Evolutionary conservation across 1,284 basidiomycete genomes (phyloP).

Genomic region (Earliella scabrosa): DNA sequence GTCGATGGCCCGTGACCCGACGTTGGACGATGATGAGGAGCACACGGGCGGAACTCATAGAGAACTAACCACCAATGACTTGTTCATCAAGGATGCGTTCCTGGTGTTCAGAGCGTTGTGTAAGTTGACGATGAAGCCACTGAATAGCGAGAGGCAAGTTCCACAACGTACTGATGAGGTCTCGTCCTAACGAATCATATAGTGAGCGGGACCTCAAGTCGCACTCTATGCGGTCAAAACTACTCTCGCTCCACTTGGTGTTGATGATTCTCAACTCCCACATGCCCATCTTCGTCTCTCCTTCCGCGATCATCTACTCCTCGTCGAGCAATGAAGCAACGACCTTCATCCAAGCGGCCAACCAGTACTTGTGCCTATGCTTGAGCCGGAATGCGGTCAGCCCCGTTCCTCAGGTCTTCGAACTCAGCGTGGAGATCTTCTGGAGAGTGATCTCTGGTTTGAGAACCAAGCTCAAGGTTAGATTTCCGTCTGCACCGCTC

Average conservation of each 20-base stretch:
- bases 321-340: slow-evolving; percentile 85
- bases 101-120: slow-evolving; percentile 94
- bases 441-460: slow-evolving; percentile 95
- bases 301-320: slow-evolving; percentile 87
- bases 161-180: not conserved
- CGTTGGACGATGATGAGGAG: slow-evolving; percentile 29
- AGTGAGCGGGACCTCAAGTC: slow-evolving; percentile 94
- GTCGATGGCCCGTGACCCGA: slow-evolving; percentile 24
- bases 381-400: slow-evolving; percentile 96
- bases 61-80: slow-evolving; percentile 67
- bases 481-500: slow-evolving; percentile 2
- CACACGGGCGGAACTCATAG: slow-evolving; percentile 2
- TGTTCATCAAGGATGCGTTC: slow-evolving; percentile 96
- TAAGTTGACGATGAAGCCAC: slow-evolving; percentile 97
- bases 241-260: slow-evolving; percentile 92
- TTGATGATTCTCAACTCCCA: slow-evolving; percentile 92
- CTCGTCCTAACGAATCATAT: not conserved
- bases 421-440: slow-evolving; percentile 98
- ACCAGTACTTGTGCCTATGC: slow-evolving; percentile 93
- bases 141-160: slow-evolving; percentile 87
- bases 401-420: slow-evolving; percentile 96
- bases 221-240: slow-evolving; percentile 94
- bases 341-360: slow-evolving; percentile 89
- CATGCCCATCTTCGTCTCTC: slow-evolving; percentile 87
- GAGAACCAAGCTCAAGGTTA: slow-evolving; percentile 93